These are phyloP conservation scores for Papilionanthe hybrid DNA, from an alignment of 116 monocot species.

Conservation along the genomic window DNA sequence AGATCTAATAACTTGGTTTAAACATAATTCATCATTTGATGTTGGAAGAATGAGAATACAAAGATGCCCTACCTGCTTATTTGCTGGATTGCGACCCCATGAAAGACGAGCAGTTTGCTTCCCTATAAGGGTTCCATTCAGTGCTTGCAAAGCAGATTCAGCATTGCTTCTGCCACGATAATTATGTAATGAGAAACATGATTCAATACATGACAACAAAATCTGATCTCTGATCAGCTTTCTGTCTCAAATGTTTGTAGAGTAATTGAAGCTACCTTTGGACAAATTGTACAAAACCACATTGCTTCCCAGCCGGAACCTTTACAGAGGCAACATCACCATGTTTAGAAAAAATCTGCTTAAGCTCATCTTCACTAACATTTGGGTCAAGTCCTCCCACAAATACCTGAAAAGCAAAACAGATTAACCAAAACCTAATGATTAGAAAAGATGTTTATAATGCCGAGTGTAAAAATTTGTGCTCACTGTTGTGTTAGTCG, in stretches of 20 bases:
- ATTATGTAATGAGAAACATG: neutral
- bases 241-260: neutral
- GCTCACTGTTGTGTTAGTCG: conserved; percentile 70
- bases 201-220: neutral
- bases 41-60: neutral
- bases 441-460: neutral
- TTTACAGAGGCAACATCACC: conserved; percentile 40
- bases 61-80: conserved; percentile 7
- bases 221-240: neutral
- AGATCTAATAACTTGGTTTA: conserved; percentile 2
- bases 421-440: neutral
- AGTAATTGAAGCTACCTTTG: conserved; percentile 12
- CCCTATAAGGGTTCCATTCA: conserved; percentile 12
- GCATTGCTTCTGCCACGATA: conserved; percentile 9
- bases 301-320: conserved; percentile 39
- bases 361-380: conserved; percentile 51
- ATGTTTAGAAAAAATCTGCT: conserved; percentile 32
- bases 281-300: conserved; percentile 45
- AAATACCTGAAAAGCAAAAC: conserved; percentile 30
- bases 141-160: conserved; percentile 9
- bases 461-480: neutral
- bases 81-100: conserved; percentile 13
- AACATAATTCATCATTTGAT: neutral
- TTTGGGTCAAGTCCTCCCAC: conserved; percentile 56
- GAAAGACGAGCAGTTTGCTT: conserved; percentile 9